Evolutionary conservation across 176 grass and related monocot species (phyloP), one percentile per base, ranked within the genome.

Genomic region (Rhynchospora breviuscula): DNA sequence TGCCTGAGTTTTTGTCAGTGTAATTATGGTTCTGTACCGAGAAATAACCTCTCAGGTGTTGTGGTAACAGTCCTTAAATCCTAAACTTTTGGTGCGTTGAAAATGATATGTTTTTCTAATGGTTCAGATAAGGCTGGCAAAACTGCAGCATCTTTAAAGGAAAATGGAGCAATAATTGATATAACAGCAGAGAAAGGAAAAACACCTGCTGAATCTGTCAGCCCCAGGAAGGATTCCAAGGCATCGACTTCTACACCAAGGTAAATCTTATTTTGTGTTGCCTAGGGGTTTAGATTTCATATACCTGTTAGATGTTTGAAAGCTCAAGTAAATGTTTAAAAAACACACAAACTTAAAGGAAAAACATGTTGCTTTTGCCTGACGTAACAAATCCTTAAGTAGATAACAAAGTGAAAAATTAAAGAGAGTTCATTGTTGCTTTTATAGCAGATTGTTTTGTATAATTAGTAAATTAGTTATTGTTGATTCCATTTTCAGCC

Each of bases 91-190:
- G 25, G 48, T 22, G 22, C 26, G 2, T 17, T 56, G 12, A 77
- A 56, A 57, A 31, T 53, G 12, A 56, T 76, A 26, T 77, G 14
- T 77, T 22, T 31, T 23, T 82, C 57, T 87, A 10, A 78, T 67
- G 84, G 60, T 57, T 77, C 80, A 93, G 89, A 89, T 78, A 82
- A 68, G 77, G 85, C 68, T 15, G 91, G 83, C 66, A 91, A 85
- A 89, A 91, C 89, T 83, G 85, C 67, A 52, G 47, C 48, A 85
- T 80, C 72, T 87, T 74, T 79, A 73, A 93, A 93, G 85, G 89
- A 93, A 67, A 89, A 83, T 91, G 90, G 87, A 85, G 46, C 85
- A 69, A 91, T 81, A 67, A 82, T 44, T 82, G 80, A 85, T 85
- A 81, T 75, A 66, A 84, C 61, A 40, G 73, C 76, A 71, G 89